Base-by-base conservation (phyloP, 2,329 filamentous ascomycete genomes). In the Phyllosticta citriasiana region DNA sequence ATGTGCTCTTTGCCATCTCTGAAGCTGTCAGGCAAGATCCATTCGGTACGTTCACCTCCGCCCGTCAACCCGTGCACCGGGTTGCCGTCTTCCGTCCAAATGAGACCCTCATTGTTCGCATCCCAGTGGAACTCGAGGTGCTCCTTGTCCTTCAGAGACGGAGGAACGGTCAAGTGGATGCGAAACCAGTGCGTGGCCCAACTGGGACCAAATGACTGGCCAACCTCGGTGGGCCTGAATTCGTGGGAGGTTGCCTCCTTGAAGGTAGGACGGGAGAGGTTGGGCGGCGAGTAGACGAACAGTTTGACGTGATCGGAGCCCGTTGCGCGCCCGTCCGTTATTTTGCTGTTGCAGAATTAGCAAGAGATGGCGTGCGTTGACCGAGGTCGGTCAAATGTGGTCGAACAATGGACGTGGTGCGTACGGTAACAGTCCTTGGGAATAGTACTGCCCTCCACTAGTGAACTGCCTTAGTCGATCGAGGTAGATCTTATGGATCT, bases 101-200 rank as follows among this genome's bases (percentile, higher is more conserved):
- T 84, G 74, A 97, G 78, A n/a, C 89, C 94, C 76, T 99, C 94
- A 67, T 91, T 96, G 77, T 90, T 88, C 47, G 88, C 88, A 76
- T 99, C 93, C 93, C 94, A 99, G 69, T 96, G 91, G 62, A 97
- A 86, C 75, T 97, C 92, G n/a, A 99, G 81, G 55, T 88, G 86
- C 66, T 92, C 85, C 68, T 94, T 90, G 65, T 91, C 77, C 26
- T 75, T 77, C 68, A 97, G 82, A 12, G 89, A 78, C 60, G 84
- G 71, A 7, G 94, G 93, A 14, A 97, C 82, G 4, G 84, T 89
- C 64, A 99, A 77, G 61, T 87, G 79, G 61, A 97, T 84, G 68
- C 86, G 89, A 82, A 99, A 96, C 94, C 94, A 99, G 74, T 97
- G 94, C 8, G 94, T 99, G 1, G 91, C 88, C 94, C 94, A 99